phyloP scores from a whole-genome alignment of 140 eudicot species.

The Stevia rebaudiana region DNA sequence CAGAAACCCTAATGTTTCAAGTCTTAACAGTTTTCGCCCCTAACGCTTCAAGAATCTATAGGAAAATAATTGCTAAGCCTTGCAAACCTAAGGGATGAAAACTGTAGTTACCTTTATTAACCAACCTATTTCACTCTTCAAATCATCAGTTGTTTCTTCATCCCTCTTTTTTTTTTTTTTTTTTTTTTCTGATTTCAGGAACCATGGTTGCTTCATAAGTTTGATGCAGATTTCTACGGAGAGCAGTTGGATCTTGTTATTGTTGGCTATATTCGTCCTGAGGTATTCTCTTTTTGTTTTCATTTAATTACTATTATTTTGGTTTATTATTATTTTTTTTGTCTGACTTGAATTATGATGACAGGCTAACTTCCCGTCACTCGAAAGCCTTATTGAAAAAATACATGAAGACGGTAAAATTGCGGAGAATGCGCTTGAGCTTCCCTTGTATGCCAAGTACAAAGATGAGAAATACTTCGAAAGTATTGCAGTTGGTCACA shows the following conservation, averaged over 20 bases:
- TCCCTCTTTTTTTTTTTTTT: conserved; percentile 1
- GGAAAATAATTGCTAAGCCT: no score
- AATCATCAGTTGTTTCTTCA: conserved; percentile 1
- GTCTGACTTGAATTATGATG: conserved; percentile 8
- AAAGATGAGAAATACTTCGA: conserved; percentile 53
- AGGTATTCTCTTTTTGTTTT: conserved; percentile 43
- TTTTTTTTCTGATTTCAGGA: conserved; percentile 62
- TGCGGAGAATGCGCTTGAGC: conserved; percentile 80
- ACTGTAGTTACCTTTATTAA: no score
- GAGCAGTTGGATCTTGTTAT: conserved; percentile 73
- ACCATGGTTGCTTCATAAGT: conserved; percentile 98
- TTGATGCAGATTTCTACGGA: conserved; percentile 79
- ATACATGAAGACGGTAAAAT: conserved; percentile 73
- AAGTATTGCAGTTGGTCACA: conserved; percentile 27
- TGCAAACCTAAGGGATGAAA: no score
- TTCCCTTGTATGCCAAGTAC: conserved; percentile 70
- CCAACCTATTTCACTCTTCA: no score
- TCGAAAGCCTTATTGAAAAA: conserved; percentile 72
- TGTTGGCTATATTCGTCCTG: conserved; percentile 89
- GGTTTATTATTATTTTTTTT: not conserved
- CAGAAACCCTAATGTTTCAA: no score
- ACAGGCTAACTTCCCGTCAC: conserved; percentile 84
- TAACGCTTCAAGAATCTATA: no score
- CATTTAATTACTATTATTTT: not conserved
- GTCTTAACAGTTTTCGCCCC: no score